These are phyloP conservation scores for Pythium sukuiense DNA, from an alignment of 352 stramenopile species.

Conservation along the genomic window DNA sequence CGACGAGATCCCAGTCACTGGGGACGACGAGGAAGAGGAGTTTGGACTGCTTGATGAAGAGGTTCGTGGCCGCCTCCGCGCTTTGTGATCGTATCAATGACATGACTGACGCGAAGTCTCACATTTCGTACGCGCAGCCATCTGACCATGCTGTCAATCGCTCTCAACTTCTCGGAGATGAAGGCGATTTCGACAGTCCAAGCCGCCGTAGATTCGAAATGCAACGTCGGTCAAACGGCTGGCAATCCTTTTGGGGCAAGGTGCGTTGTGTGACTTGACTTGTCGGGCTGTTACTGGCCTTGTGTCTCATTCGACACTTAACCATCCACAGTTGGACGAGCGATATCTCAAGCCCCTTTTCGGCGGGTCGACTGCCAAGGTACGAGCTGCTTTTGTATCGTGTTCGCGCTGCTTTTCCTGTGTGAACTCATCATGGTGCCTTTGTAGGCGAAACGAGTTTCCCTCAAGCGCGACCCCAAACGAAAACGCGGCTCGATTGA, in stretches of 20 bases:
- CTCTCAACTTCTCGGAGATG: constrained; percentile 21
- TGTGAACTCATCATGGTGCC: neutral
- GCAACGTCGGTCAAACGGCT: constrained; percentile 30
- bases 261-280: constrained; percentile 27
- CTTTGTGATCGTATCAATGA: neutral
- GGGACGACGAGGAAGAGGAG: constrained; percentile 44
- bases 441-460: constrained; percentile 19
- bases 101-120: neutral
- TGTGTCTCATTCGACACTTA: neutral
- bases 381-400: neutral
- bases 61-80: neutral
- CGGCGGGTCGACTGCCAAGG: constrained; percentile 43
- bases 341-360: constrained; percentile 72
- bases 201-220: constrained; percentile 26
- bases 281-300: neutral
- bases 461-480: constrained; percentile 4
- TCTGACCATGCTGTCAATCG: constrained; percentile 40
- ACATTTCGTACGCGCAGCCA: constrained; percentile 16
- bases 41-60: constrained; percentile 39
- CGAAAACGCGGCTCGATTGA: constrained; percentile 24
- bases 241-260: constrained; percentile 70
- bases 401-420: neutral
- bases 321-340: constrained; percentile 48
- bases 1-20: neutral
- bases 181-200: constrained; percentile 22